phyloP scores from a whole-genome alignment of 495 filamentous ascomycete genomes.

The Margaritispora aquatica region DNA sequence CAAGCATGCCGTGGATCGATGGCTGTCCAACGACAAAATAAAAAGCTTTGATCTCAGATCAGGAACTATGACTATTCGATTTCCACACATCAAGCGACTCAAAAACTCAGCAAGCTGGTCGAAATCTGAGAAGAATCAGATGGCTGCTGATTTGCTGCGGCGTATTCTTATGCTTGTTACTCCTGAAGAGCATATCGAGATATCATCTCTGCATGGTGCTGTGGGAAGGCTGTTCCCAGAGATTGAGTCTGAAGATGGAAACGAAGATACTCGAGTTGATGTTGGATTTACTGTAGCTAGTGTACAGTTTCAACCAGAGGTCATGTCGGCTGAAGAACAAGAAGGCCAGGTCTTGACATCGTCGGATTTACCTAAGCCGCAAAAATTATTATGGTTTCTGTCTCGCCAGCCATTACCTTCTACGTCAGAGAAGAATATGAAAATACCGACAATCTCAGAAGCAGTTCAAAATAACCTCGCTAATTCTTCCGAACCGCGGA shows the following conservation, averaged over 20 bases:
- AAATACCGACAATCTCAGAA: neutral
- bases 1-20: constrained; percentile 25
- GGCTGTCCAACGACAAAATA: constrained; percentile 21
- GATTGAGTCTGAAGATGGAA: neutral
- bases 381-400: constrained; percentile 35
- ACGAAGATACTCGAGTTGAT: neutral
- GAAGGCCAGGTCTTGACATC: neutral
- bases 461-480: neutral
- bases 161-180: constrained; percentile 17
- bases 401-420: constrained; percentile 35
- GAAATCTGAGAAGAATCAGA: constrained; percentile 7
- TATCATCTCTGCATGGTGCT: constrained; percentile 1
- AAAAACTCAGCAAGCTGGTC: constrained; percentile 6
- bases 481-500: no score
- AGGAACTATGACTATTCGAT: constrained; percentile 36
- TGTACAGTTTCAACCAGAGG: constrained; percentile 10
- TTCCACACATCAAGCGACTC: constrained; percentile 26
- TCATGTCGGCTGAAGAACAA: neutral
- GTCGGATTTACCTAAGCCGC: neutral
- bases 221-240: constrained; percentile 12
- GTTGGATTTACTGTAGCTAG: constrained; percentile 14
- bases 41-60: constrained; percentile 32
- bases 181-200: constrained; percentile 9
- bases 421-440: neutral
- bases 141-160: constrained; percentile 18